Evolutionary conservation across 1,284 basidiomycete species (phyloP).

Genomic region (Mycena sp.): DNA sequence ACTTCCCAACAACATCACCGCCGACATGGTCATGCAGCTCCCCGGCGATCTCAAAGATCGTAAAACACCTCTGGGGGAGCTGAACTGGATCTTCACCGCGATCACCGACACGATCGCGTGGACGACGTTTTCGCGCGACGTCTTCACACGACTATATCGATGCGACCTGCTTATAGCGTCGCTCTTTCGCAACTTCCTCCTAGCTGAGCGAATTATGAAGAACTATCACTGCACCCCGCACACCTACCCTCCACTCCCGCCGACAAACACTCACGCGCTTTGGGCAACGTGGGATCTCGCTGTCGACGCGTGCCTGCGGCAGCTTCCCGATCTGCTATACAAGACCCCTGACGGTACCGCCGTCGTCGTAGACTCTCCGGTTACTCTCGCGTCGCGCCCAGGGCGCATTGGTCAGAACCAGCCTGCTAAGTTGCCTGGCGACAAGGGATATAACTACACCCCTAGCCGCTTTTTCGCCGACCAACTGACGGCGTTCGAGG

Average conservation of each 20-base stretch:
- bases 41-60: constrained; percentile 97
- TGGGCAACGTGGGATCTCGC: constrained; percentile 99
- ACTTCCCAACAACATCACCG: constrained; percentile 77
- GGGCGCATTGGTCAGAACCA: constrained; percentile 48
- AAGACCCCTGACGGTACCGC: constrained; percentile 61
- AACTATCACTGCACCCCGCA: constrained; percentile 98
- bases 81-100: constrained; percentile 99
- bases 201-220: constrained; percentile 98
- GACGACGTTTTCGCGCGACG: constrained; percentile 94
- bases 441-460: constrained; percentile 73
- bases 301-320: constrained; percentile 94
- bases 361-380: constrained; percentile 35
- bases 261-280: constrained; percentile 94
- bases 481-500: constrained; percentile 96
- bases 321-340: constrained; percentile 88
- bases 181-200: constrained; percentile 95
- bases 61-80: constrained; percentile 94
- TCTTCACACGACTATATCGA: constrained; percentile 94
- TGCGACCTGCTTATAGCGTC: constrained; percentile 97
- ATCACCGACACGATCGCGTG: constrained; percentile 99
- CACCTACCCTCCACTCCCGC: constrained; percentile 90
- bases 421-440: constrained; percentile 43
- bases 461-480: constrained; percentile 97
- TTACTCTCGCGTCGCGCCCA: constrained; percentile 41
- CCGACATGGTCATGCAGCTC: constrained; percentile 95